Base-by-base conservation (phyloP, 495 filamentous ascomycete species). In the Talaromyces trachyspermus region DNA sequence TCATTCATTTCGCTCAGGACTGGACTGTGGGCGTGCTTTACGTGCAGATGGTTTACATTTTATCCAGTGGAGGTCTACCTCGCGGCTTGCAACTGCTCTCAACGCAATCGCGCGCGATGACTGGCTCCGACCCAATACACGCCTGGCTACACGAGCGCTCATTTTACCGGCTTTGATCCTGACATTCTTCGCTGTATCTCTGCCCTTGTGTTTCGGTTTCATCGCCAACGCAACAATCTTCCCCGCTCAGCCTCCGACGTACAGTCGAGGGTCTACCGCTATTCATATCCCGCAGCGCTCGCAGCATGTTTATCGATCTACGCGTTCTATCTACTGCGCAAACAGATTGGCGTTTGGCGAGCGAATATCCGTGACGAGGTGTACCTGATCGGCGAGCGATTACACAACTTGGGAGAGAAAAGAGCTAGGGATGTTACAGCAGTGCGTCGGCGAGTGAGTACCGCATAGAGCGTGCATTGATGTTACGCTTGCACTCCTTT, bases 21-120 rank as follows among this genome's bases (percentile, higher is more conserved):
- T 98, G 94, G 89, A 94, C 89, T 1, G 68, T 97, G 2, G 94
- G 94, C 7, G 79, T 97, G 15, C 75, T 98, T 24, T 96, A 96
- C 63, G 77, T 95, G 42, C 91, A 95, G 49, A 80, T 96, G 64
- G 79, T 78, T n/a, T 74, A 78, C 29, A 85, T 86, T 29, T 59
- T 49, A 72, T 89, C 37, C 72, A 86, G 39, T 75, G 77, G 55
- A 69, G 81, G 38, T 69, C 73, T 63, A 48, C 70, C 11, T 86
- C 86, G 14, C 81, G 85, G 15, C 77, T 84, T 1, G 85, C 89
- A 0, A 73, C 76, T 38, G 84, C 86, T 2, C 75, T 95, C 19
- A 77, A 81, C 19, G 83, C 81, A 24, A 81, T 96, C 29, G 76
- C 89, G 39, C 81, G 78, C 6, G 72, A 84, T 23, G 88, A 90